A percentile compares a stretch with the other conserved stretches of the same genome.
phyloP scores from a whole-genome alignment of 1,284 basidiomycete genomes.

The Hymenochaete sp. region DNA sequence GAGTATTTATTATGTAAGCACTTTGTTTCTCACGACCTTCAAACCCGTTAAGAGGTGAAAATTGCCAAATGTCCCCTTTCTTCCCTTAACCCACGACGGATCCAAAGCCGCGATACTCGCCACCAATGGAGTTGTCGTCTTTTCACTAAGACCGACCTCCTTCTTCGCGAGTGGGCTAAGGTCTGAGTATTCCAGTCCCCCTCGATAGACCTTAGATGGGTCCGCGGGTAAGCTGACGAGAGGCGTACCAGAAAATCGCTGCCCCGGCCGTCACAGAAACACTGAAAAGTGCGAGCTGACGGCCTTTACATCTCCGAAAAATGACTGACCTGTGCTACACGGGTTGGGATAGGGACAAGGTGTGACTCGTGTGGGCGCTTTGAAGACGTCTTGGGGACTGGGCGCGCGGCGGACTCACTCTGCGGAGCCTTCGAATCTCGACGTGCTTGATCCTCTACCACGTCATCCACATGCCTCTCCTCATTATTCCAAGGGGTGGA shows the following conservation, averaged over 20 bases:
- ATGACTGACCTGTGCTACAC: neutral
- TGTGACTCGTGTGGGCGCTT: neutral
- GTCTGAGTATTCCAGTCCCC: constrained; percentile 50
- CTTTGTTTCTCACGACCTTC: neutral
- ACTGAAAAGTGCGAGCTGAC: too few relatives aligned
- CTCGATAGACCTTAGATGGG: constrained; percentile 44
- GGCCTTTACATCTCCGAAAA: neutral
- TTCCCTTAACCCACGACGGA: constrained; percentile 27
- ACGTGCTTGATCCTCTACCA: constrained; percentile 13
- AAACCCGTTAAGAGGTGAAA: neutral
- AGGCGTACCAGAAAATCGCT: constrained; percentile 47
- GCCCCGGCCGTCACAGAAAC: too few relatives aligned
- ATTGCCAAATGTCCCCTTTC: constrained; percentile 1
- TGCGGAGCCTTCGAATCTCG: neutral
- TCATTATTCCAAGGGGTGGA: too few relatives aligned
- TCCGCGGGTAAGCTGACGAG: constrained; percentile 35
- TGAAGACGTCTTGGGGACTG: constrained; percentile 9
- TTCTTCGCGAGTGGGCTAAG: constrained; percentile 48
- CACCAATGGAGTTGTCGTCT: constrained; percentile 31
- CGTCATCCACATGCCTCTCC: neutral
- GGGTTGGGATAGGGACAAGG: neutral
- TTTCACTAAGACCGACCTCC: constrained; percentile 19
- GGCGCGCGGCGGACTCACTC: neutral
- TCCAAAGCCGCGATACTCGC: constrained; percentile 47
- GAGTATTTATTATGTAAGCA: too few relatives aligned